A percentile compares a stretch with the other conserved stretches of the same genome.
These are phyloP conservation scores for Eragrostis curvula DNA, from an alignment of 176 grass and related monocot genomes.

Conservation along the genomic window DNA sequence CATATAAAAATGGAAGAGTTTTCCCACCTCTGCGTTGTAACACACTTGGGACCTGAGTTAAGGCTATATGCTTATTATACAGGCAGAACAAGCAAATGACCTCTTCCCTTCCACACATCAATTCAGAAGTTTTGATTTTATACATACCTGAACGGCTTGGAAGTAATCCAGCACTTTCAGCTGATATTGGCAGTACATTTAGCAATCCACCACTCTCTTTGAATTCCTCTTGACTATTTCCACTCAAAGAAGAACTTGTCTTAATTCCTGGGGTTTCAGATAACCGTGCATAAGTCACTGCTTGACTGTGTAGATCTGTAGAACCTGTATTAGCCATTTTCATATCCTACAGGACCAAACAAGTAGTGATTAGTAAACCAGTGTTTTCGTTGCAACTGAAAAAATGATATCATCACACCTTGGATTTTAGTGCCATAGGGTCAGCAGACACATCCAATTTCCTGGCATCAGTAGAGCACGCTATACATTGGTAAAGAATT, in stretches of 20 bases:
- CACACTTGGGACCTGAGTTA: not conserved
- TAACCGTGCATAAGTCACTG: conserved; percentile 62
- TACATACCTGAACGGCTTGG: conserved; percentile 58
- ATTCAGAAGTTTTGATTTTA: not conserved
- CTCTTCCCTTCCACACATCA: not conserved
- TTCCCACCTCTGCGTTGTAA: no score
- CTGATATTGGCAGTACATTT: conserved; percentile 83
- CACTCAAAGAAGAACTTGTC: conserved; percentile 33
- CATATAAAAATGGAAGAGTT: no score
- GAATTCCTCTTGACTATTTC: conserved; percentile 36
- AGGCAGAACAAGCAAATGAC: not conserved
- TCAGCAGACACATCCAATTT: conserved; percentile 41
- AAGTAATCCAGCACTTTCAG: conserved; percentile 89
- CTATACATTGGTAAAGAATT: conserved; percentile 20
- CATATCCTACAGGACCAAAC: conserved; percentile 50
- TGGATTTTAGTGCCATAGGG: conserved; percentile 27
- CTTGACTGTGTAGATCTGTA: conserved; percentile 68
- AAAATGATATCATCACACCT: conserved; percentile 38
- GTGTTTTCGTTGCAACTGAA: conserved; percentile 3
- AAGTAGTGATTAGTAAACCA: conserved; percentile 11
- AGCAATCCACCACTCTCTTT: conserved; percentile 43
- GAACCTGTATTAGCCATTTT: conserved; percentile 53
- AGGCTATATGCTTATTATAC: not conserved
- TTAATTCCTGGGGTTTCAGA: conserved; percentile 60
- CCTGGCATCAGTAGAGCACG: conserved; percentile 25